Evolutionary conservation across 2,329 filamentous ascomycete genomes (phyloP).

Genomic region (Acrodontium crateriforme): DNA sequence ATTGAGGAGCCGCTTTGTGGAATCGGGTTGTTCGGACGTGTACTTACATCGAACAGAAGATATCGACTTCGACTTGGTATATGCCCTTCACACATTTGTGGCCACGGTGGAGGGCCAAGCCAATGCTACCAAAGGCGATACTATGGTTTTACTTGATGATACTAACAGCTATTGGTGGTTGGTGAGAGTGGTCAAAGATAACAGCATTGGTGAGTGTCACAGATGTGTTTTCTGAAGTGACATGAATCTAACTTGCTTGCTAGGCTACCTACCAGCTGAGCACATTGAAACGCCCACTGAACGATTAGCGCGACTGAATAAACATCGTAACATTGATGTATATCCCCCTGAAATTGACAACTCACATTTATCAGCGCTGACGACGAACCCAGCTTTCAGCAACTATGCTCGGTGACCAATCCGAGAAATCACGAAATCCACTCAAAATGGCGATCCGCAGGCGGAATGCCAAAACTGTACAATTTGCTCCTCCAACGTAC

Average conservation of each 20-base stretch:
- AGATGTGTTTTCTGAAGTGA: background rate
- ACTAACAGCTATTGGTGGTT: slow-evolving; percentile 99
- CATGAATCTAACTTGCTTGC: background rate
- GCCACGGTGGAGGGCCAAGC: slow-evolving; percentile 96
- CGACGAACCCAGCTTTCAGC: slow-evolving; percentile 43
- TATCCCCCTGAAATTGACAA: slow-evolving; percentile 22
- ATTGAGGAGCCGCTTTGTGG: slow-evolving; percentile 49
- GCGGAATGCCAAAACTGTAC: slow-evolving; percentile 72
- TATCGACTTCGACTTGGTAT: slow-evolving; percentile 99
- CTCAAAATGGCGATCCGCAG: slow-evolving; percentile 73
- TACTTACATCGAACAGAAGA: slow-evolving; percentile 94
- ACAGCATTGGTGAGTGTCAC: slow-evolving; percentile 58
- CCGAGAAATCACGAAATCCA: slow-evolving; percentile 69
- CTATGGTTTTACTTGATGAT: slow-evolving; percentile 94
- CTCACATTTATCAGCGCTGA: slow-evolving; percentile 11
- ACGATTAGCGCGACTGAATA: slow-evolving; percentile 82
- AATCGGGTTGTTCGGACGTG: slow-evolving; percentile 60
- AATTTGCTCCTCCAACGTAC: slow-evolving; percentile 73
- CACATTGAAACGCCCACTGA: slow-evolving; percentile 98
- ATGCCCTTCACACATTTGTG: slow-evolving; percentile 93
- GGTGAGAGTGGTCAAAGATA: slow-evolving; percentile 91
- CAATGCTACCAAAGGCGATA: slow-evolving; percentile 95
- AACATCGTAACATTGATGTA: slow-evolving; percentile 96
- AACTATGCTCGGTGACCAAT: slow-evolving; percentile 57
- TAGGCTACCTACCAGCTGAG: slow-evolving; percentile 93